Evolutionary conservation across 108 stramenopile genomes (phyloP), one percentile per base, ranked within the genome.

Genomic region (Nitzschia palea): DNA sequence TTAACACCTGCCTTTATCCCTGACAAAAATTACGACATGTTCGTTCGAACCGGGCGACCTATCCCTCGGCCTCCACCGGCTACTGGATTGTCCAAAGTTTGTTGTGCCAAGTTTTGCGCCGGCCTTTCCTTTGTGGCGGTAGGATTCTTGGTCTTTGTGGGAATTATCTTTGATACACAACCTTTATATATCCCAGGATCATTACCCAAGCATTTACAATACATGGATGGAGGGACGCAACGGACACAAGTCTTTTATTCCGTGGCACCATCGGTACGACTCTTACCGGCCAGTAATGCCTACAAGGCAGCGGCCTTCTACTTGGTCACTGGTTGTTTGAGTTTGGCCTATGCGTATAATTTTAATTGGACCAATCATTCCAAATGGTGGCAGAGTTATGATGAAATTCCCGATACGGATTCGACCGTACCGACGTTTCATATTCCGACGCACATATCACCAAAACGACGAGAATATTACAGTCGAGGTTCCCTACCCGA

Each of bases 121-220:
- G 27, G 33, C 20, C 68, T 71, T 69, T 72, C 80, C 17, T 51
- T 66, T 25, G 71, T 81, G 43, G 80, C 70, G 2, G 22, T 76
- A 30, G 5, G 37, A 5, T 72, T 81, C 44, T 44, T 81, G 17
- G 28, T 75, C 3, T 76, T 71, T 53, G 59, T 81, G 2, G 80
- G 74, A 1, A 50, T 81, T 14, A 55, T 81, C 30, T 54, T 74
- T 26, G 80, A 81, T 70, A 57, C 67, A 30, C 80, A 81, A 60
- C 74, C 80, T 3, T 43, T 81, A 25, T 76, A 67, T 62, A 26
- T 81, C 6, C 63, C 59, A 47, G 80, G 80, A 30, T 37, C 59
- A 14, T 18, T 81, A 22, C 57, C 65, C 12, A 62, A 67, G 33
- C 65, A 72, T 14, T 15, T 58, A 9, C 68, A 60, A 43, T 37